These are phyloP conservation scores for Dactylellina leptospora DNA, from an alignment of 2,329 filamentous ascomycete species.

Conservation along the genomic window DNA sequence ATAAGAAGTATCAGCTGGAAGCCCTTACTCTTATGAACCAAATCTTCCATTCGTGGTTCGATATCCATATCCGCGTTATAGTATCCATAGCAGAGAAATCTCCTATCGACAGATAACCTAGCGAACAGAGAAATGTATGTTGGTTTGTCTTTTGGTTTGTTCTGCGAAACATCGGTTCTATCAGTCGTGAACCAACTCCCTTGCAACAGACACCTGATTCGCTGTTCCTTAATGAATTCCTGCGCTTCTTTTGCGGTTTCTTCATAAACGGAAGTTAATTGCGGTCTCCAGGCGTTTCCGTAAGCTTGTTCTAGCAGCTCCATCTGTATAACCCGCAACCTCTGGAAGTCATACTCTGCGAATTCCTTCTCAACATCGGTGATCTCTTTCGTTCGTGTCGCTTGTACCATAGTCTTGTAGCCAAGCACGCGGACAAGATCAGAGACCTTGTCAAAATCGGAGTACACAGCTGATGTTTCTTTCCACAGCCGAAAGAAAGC, in stretches of 20 bases:
- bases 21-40: slow-evolving; percentile 75
- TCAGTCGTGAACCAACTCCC: slow-evolving; percentile 81
- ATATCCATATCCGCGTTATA: slow-evolving; percentile 73
- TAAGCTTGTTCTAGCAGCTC: slow-evolving; percentile 88
- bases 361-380: slow-evolving; percentile 89
- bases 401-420: slow-evolving; percentile 86
- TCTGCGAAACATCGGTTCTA: slow-evolving; percentile 58
- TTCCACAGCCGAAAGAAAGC: slow-evolving; percentile 95
- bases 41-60: slow-evolving; percentile 75
- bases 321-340: slow-evolving; percentile 88
- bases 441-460: slow-evolving; percentile 91
- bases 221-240: slow-evolving; percentile 96
- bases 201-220: slow-evolving; percentile 85
- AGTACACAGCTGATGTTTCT: slow-evolving; percentile 79
- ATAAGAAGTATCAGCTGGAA: background rate
- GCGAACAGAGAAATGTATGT: slow-evolving; percentile 80
- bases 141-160: slow-evolving; percentile 56
- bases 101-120: slow-evolving; percentile 86
- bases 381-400: slow-evolving; percentile 81
- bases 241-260: slow-evolving; percentile 89
- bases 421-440: slow-evolving; percentile 89
- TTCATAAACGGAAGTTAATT: slow-evolving; percentile 72
- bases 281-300: slow-evolving; percentile 91
- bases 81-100: slow-evolving; percentile 88
- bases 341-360: slow-evolving; percentile 79